Evolutionary conservation across 345 rosid genomes (phyloP).

Genomic region (Salix arbutifolia): DNA sequence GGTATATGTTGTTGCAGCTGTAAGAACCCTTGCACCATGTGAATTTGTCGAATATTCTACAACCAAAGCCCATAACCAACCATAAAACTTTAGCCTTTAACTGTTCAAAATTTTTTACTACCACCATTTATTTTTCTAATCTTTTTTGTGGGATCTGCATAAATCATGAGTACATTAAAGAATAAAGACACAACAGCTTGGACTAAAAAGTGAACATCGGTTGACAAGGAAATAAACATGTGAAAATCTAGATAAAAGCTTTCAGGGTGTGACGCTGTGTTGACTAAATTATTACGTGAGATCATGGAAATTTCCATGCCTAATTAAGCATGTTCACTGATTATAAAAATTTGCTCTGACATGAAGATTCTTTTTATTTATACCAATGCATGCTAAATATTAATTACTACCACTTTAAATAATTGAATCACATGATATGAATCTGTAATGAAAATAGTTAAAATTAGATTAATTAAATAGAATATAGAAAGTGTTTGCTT

Average conservation of each 20-base stretch:
- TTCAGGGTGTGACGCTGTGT: neutral
- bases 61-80: slow-evolving; percentile 1
- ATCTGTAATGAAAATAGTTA: no score
- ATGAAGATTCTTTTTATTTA: neutral
- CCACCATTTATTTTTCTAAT: neutral
- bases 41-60: slow-evolving; percentile 31
- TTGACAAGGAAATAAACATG: slow-evolving; percentile 6
- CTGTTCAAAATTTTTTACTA: slow-evolving; percentile 15
- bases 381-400: neutral
- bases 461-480: neutral
- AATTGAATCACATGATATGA: neutral
- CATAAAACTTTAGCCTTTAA: slow-evolving; percentile 4
- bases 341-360: neutral
- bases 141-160: neutral
- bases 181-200: neutral
- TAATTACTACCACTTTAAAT: neutral
- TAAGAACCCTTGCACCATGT: slow-evolving; percentile 38
- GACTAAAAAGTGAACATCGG: neutral
- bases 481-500: no score
- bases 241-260: neutral
- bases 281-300: neutral
- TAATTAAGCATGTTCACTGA: neutral
- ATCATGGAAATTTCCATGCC: neutral
- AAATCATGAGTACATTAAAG: neutral
- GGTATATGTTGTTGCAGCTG: slow-evolving; percentile 37